Conservation (phyloP, 2,329 filamentous ascomycete species). For the Colletotrichum orchidophilum region DNA sequence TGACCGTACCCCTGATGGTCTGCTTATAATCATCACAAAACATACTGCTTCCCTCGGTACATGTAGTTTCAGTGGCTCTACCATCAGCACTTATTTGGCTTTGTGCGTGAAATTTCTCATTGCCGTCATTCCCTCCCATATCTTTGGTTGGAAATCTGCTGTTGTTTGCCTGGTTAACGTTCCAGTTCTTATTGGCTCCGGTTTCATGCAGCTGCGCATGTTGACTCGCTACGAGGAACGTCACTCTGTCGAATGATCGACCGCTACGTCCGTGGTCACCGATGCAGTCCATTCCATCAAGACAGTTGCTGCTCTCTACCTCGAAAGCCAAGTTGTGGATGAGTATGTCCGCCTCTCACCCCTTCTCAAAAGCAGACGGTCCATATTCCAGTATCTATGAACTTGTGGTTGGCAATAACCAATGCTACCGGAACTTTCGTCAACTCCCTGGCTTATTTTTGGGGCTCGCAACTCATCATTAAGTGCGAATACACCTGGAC, state of each 20-base stretch:
- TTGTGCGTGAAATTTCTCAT: constrained; percentile 63
- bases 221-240: constrained; percentile 57
- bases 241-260: constrained; percentile 58
- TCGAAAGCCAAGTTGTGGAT: constrained; percentile 40
- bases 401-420: constrained; percentile 57
- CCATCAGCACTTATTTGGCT: constrained; percentile 63
- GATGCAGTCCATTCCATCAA: constrained; percentile 59
- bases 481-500: constrained; percentile 63
- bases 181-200: constrained; percentile 61
- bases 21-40: constrained; percentile 64
- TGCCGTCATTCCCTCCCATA: constrained; percentile 62
- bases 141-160: constrained; percentile 68
- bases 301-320: constrained; percentile 48
- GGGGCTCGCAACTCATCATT: constrained; percentile 70
- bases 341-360: constrained; percentile 46
- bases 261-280: constrained; percentile 57
- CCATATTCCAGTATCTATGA: constrained; percentile 44
- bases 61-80: constrained; percentile 65
- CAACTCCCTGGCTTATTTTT: constrained; percentile 74
- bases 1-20: constrained; percentile 55
- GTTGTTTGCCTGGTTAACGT: constrained; percentile 63
- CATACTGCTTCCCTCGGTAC: constrained; percentile 63
- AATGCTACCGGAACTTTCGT: constrained; percentile 64
- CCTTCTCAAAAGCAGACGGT: constrained; percentile 36
- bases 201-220: constrained; percentile 62